A percentile compares a stretch with the other conserved stretches of the same genome.
Evolutionary conservation across 306 rosid genomes (phyloP).

Genomic region (Lagenaria siceraria): DNA sequence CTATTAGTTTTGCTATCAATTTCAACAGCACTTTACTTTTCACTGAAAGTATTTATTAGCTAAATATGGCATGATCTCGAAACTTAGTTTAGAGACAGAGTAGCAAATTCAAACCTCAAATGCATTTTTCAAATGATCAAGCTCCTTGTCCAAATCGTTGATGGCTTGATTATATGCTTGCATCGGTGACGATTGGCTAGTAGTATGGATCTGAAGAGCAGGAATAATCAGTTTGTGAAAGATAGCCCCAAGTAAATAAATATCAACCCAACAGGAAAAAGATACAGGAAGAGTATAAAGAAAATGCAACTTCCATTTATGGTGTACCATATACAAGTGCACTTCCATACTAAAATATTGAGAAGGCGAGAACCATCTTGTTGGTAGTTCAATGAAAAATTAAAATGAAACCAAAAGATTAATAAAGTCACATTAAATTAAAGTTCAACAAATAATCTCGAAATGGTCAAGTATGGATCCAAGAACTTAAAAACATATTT

Average conservation of each 20-base stretch:
- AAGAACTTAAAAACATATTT: not conserved
- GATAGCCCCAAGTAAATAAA: not conserved
- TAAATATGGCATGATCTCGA: not conserved
- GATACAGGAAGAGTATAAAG: not conserved
- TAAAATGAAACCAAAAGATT: not conserved
- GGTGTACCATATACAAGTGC: not conserved
- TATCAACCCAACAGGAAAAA: not conserved
- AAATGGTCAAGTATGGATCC: not conserved
- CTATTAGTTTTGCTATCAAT: not conserved
- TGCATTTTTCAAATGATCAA: conserved; percentile 55
- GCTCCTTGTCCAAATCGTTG: conserved; percentile 81
- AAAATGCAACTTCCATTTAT: not conserved
- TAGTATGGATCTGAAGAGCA: conserved; percentile 56
- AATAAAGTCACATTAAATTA: not conserved
- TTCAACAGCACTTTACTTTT: not conserved
- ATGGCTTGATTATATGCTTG: conserved; percentile 94
- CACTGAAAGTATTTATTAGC: not conserved
- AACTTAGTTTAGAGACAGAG: not conserved
- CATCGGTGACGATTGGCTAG: conserved; percentile 90
- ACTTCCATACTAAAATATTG: too few species aligned
- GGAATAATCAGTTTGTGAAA: not conserved
- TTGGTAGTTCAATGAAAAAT: not conserved
- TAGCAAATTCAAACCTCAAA: conserved; percentile 47
- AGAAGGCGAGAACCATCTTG: not conserved
- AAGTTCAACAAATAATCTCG: not conserved